Base-by-base conservation (phyloP, 139 green algal species). In the Tetraselmis chui region DNA sequence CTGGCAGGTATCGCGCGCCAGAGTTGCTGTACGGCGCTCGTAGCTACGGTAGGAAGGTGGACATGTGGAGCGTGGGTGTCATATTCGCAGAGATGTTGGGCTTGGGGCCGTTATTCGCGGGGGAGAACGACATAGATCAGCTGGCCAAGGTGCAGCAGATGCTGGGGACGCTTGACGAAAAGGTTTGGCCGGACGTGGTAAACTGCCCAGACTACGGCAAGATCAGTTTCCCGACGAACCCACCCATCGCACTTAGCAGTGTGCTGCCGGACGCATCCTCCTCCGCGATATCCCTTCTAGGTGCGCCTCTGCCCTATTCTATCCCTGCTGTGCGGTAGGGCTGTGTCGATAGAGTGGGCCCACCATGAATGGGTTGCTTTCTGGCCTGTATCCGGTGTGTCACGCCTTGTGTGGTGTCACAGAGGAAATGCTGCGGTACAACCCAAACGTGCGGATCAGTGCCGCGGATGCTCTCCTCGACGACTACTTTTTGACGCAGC, bases 121-220 rank as follows among this genome's bases (percentile, higher is more conserved):
- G 77, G 27, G 77, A 80, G 77, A 80, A 32, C 77, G 77, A 80
- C 77, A 80, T 80, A 26, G 77, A 80, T 29, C 77, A 80, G 77
- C 31, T 80, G 77, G n/a, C 77, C 77, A 80, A 80, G 29, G 77
- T 80, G 29, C 32, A 59, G 29, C 28, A 32, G 77, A 59, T 2
- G 31, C 32, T 80, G 28, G 77, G 77, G 2, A 80, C 77, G 2
- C n/a, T 32, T 2, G 58, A 80, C 77, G 77, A 80, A 32, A 32
- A 59, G 28, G 32, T 32, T 2, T 80, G 77, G 77, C 77, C 77
- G 2, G 77, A 18, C 27, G 29, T 80, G 24, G 77, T 29, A 28
- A 2, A 59, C 2, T 29, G 45, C 26, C 77, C 77, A 27, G 77
- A 80, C 77, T 80, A 80, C 77, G 77, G 77, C 77, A 80, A 80